Evolutionary conservation across 176 grass and related monocot genomes (phyloP).

Genomic region (Phragmites australis): DNA sequence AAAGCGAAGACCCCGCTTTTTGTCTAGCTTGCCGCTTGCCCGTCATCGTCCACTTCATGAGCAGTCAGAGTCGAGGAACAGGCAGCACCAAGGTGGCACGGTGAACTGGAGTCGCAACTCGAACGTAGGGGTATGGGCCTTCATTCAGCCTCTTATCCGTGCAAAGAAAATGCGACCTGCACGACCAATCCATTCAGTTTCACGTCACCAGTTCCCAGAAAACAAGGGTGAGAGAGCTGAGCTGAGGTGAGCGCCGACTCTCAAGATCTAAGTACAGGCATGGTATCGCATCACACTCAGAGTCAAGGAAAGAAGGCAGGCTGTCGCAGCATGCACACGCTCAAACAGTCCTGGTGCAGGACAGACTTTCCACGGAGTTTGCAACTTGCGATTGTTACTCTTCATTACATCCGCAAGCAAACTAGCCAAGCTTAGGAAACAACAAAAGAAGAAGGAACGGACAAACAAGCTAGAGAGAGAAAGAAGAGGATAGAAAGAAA

Average conservation of each 20-base stretch:
- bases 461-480: constrained; percentile 11
- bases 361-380: constrained; percentile 16
- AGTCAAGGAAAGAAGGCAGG: no score
- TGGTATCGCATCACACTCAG: constrained; percentile 1
- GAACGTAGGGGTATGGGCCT: neutral
- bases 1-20: neutral
- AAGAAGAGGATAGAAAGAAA: neutral
- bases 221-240: no score
- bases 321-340: neutral
- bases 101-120: neutral
- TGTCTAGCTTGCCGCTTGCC: neutral
- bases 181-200: no score
- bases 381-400: constrained; percentile 36
- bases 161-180: no score
- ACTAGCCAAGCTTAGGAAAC: neutral
- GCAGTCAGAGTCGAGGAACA: neutral
- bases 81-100: neutral
- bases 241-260: neutral
- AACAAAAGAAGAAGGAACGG: neutral
- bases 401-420: constrained; percentile 26
- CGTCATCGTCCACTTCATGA: neutral
- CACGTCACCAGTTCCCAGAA: no score
- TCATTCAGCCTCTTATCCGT: neutral
- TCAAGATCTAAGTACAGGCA: neutral
- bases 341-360: no score